These are phyloP conservation scores for Cladobotryum mycophilum DNA, from an alignment of 2,329 filamentous ascomycete genomes.

Conservation along the genomic window DNA sequence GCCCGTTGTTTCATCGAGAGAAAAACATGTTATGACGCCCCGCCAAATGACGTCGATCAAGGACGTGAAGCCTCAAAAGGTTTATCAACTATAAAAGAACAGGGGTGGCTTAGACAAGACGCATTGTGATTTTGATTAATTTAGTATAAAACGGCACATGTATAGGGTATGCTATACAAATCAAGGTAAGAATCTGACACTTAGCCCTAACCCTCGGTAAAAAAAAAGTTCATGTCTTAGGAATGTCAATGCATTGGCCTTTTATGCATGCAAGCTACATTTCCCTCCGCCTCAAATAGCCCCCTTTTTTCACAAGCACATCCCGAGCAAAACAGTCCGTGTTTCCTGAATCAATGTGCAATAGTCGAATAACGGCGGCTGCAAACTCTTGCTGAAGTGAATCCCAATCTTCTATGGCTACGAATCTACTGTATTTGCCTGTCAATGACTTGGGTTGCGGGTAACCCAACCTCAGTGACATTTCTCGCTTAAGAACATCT, in stretches of 20 bases:
- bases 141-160: no score
- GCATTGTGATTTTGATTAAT: no score
- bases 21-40: no score
- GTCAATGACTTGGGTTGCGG: not conserved
- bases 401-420: not conserved
- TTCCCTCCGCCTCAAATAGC: not conserved
- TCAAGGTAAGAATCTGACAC: no score
- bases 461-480: not conserved
- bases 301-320: not conserved
- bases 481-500: slow-evolving; percentile 1
- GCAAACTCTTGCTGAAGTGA: not conserved
- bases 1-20: no score
- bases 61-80: no score
- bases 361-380: not conserved
- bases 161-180: no score
- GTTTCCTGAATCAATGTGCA: slow-evolving; percentile 1
- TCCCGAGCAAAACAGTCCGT: slow-evolving; percentile 1
- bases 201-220: no score
- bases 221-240: not conserved
- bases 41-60: no score
- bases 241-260: not conserved
- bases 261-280: no score
- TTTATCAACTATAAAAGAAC: no score
- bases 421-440: not conserved
- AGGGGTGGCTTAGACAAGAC: no score